Percentiles rank a stretch among this genome's conserved stretches.
phyloP scores from a whole-genome alignment of 1,284 basidiomycete species.

The Cryptococcus sp. region DNA sequence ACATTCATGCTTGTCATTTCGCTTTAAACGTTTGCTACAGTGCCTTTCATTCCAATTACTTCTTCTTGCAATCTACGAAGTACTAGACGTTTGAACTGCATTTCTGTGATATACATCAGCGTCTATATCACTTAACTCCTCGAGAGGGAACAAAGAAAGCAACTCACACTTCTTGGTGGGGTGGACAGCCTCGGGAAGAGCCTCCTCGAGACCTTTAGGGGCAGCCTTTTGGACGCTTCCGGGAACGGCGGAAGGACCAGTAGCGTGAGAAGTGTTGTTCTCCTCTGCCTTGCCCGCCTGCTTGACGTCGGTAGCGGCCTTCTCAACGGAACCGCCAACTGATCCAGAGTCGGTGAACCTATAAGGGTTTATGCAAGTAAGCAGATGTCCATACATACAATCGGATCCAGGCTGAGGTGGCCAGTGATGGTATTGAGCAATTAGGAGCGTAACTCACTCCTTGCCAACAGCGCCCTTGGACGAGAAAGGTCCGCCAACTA shows the following conservation, averaged over 20 bases:
- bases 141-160: too few relatives aligned
- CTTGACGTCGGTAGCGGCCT: constrained; percentile 23
- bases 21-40: background rate
- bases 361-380: background rate
- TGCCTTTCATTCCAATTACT: too few relatives aligned
- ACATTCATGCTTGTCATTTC: background rate
- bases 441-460: constrained; percentile 20
- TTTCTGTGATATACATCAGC: too few relatives aligned
- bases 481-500: constrained; percentile 36
- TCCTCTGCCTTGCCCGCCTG: constrained; percentile 20
- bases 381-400: background rate
- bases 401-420: background rate
- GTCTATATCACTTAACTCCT: too few relatives aligned
- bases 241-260: too few relatives aligned
- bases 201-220: too few relatives aligned
- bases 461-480: constrained; percentile 32
- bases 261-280: background rate
- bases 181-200: too few relatives aligned
- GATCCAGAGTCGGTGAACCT: constrained; percentile 27
- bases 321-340: constrained; percentile 23
- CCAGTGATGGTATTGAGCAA: background rate
- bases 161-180: too few relatives aligned
- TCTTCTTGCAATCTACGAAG: too few relatives aligned
- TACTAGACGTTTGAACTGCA: too few relatives aligned
- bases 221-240: too few relatives aligned